These are phyloP conservation scores for Iris pallida DNA, from an alignment of 116 monocot species.

Conservation along the genomic window DNA sequence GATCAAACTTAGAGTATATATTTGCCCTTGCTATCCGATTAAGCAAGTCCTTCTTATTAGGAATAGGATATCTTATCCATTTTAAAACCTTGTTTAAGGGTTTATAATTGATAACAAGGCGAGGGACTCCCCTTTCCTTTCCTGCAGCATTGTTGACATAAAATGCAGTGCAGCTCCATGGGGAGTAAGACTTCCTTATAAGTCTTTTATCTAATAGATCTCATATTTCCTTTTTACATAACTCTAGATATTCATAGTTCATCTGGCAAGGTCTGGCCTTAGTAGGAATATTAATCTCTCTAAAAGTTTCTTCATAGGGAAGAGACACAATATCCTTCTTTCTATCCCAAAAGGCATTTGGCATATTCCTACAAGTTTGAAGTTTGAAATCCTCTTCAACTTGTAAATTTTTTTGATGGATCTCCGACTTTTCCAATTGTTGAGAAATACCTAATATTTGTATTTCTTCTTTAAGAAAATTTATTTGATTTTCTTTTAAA, in stretches of 20 bases:
- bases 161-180: conserved; percentile 3
- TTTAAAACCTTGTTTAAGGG: too few species aligned
- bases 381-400: background rate
- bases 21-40: too few species aligned
- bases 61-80: too few species aligned
- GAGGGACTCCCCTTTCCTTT: too few species aligned
- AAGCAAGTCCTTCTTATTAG: too few species aligned
- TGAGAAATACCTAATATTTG: too few species aligned
- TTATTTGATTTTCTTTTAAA: background rate
- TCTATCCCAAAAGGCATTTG: background rate
- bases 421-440: background rate
- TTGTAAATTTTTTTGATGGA: background rate
- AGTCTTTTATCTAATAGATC: background rate
- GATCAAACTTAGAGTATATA: too few species aligned
- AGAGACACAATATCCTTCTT: background rate
- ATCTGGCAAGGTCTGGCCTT: conserved; percentile 6
- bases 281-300: background rate
- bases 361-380: background rate
- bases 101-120: too few species aligned
- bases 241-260: background rate
- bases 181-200: background rate
- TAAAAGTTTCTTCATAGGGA: background rate
- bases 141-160: too few species aligned
- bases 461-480: background rate
- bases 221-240: conserved; percentile 2